Evolutionary conservation across 208 protist species (phyloP), one percentile per base, ranked within the genome.

Genomic region (Leishmania major): DNA sequence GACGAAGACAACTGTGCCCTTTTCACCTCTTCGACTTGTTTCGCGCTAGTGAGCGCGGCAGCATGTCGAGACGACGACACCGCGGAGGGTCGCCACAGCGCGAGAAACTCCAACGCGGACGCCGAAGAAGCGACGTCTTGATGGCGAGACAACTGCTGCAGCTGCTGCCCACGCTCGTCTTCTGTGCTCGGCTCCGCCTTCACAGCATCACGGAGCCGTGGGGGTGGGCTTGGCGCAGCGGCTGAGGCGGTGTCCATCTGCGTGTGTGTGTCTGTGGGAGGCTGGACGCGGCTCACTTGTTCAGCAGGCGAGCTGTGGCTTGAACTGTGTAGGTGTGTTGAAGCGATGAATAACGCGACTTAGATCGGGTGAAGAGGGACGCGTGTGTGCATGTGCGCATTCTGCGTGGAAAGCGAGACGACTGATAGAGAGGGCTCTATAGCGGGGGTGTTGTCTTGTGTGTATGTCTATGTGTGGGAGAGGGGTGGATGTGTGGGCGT

Each of bases 71-170:
- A 59, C 8, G 35, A 40, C 11, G 81, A 11, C 22, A 6, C 40
- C 4, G 82, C 35, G 15, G 77, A 15, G 8, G 47, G 76, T 45
- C 82, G 67, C 82, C 82, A 85, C 51, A 85, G 62, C 28, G 82
- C 70, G 22, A 85, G 47, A 67, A 85, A 73, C 22, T 76, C 77
- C 31, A 64, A 43, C 66, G 77, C 72, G n/a, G 82, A 70, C 37
- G 70, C 19, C 31, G 72, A 62, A 31, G 49, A 31, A 28, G 13
- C 49, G 31, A 37, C 72, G 69, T 73, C 69, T 73, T 73, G 69
- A 19, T 35, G 69, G 40, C 72, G 72, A 76, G 72, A 75, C 13
- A 57, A 1, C 28, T 57, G 2, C 25, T 57, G 72, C 49, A 45
- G 72, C n/a, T 51, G 40, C n/a, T 64, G 37, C 31, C 45, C 53